phyloP scores from a whole-genome alignment of 305 asterid species.

The Fraxinus angustifolia region DNA sequence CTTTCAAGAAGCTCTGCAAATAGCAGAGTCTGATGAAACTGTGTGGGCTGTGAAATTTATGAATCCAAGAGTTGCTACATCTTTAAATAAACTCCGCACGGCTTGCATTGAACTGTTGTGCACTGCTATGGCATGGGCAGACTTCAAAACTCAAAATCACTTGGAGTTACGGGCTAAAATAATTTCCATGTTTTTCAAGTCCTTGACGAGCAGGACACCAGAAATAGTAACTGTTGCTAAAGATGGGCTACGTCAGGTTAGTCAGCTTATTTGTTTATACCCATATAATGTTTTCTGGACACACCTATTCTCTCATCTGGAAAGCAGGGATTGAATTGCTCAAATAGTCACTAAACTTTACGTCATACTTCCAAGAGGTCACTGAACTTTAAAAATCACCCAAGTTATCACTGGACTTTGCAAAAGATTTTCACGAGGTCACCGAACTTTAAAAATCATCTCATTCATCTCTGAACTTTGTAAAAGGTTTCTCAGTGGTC shows the following conservation, averaged over 20 bases:
- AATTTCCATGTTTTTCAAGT: constrained; percentile 98
- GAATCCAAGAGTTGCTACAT: constrained; percentile 86
- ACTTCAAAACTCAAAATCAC: constrained; percentile 92
- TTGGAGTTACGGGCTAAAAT: constrained; percentile 90
- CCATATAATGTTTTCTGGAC: constrained; percentile 8
- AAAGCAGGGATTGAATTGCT: neutral
- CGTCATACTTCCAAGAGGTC: too few relatives aligned
- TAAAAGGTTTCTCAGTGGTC: too few relatives aligned
- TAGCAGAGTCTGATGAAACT: constrained; percentile 93
- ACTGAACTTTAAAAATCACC: too few relatives aligned
- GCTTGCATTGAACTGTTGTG: constrained; percentile 97
- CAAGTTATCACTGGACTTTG: too few relatives aligned
- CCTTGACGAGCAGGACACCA: constrained; percentile 81
- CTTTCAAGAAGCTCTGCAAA: constrained; percentile 97
- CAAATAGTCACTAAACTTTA: too few relatives aligned
- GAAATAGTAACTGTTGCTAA: constrained; percentile 97
- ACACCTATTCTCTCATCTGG: constrained; percentile 10
- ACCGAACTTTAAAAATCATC: too few relatives aligned
- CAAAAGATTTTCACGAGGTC: too few relatives aligned
- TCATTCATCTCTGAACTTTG: too few relatives aligned
- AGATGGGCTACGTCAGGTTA: constrained; percentile 98
- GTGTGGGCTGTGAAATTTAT: constrained; percentile 88
- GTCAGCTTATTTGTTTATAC: constrained; percentile 20
- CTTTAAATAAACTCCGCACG: constrained; percentile 90
- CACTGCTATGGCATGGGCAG: constrained; percentile 99